Base-by-base conservation (phyloP, 441 rosid genomes). In the Populus hybrid region DNA sequence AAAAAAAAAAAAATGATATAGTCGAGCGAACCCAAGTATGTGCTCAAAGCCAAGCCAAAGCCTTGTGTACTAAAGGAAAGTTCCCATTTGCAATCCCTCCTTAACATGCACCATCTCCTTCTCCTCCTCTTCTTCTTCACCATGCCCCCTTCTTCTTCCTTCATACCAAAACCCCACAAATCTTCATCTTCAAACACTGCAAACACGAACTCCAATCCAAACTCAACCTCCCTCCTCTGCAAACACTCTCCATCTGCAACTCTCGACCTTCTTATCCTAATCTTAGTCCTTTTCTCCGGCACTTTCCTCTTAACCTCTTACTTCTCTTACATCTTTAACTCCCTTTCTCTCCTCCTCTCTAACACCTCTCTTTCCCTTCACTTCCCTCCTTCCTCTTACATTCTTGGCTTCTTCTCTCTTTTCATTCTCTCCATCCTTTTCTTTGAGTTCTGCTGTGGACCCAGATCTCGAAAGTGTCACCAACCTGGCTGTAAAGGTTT, bases 221-320 rank as follows among this genome's bases (percentile, higher is more conserved):
- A 35, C 42, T 18, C 71, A 6, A 10, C 40, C 32, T 68, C 81
- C 71, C 78, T 86, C 57, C 86, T 82, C 67, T 93, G 98, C 82
- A 90, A 86, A 30, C 97, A 95, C 86, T 93, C 97, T 6, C 94
- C 97, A 0, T 95, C 97, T 6, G 95, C 96, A 28, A 93, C 97
- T 32, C 93, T 93, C 1, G 98, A 93, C 91, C 86, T 93, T 42
- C 80, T 93, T 5, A 91, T 93, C 82, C 88, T 95, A 38, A 80
- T 92, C 77, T 85, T 91, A 30, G 98, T 92, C 77, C 88, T 95
- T 78, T 88, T 92, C 87, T 89, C 98, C 8, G 95, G 91, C 53
- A 80, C 93, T 28, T 93, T 95, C 85, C 94, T 95, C 77, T 72
- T 95, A 79, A 87, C 90, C 32, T 93, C 99, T 63, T 92, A 90